Evolutionary conservation across 176 grass and related monocot genomes (phyloP).

Genomic region (Aechmea fasciata): DNA sequence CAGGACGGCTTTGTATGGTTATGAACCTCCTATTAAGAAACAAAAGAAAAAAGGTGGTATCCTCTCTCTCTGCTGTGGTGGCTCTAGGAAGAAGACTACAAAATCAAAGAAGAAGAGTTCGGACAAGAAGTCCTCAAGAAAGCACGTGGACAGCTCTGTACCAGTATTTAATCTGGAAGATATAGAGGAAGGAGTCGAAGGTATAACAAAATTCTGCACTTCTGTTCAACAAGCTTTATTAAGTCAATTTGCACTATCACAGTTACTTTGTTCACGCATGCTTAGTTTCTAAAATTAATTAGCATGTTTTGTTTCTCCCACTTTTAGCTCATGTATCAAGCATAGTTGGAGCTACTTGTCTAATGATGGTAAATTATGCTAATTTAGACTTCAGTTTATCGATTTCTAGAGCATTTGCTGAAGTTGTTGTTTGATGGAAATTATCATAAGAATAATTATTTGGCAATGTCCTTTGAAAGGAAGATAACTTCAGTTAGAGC

Average conservation of each 20-base stretch:
- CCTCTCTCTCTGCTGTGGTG: slow-evolving; percentile 66
- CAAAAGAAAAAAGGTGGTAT: slow-evolving; percentile 41
- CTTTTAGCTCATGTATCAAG: not conserved
- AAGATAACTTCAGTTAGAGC: no score
- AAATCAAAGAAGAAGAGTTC: slow-evolving; percentile 66
- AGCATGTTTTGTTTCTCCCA: not conserved
- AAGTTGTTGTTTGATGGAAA: no score
- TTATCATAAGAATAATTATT: no score
- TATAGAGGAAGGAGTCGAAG: slow-evolving; percentile 96
- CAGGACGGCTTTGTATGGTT: slow-evolving; percentile 89
- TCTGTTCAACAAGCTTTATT: not conserved
- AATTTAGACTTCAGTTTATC: not conserved
- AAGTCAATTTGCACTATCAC: not conserved
- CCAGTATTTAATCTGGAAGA: slow-evolving; percentile 98
- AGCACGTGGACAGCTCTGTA: slow-evolving; percentile 68
- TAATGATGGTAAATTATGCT: not conserved
- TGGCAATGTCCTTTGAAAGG: no score
- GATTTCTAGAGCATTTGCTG: not conserved
- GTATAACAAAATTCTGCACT: slow-evolving; percentile 28
- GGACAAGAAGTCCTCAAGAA: slow-evolving; percentile 90
- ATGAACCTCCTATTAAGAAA: slow-evolving; percentile 75
- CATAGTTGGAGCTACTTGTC: not conserved
- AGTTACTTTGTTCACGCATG: not conserved
- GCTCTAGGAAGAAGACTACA: slow-evolving; percentile 44
- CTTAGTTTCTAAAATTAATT: not conserved